Conservation (phyloP, 257 asterid genomes). For the Ehretia macrophylla region DNA sequence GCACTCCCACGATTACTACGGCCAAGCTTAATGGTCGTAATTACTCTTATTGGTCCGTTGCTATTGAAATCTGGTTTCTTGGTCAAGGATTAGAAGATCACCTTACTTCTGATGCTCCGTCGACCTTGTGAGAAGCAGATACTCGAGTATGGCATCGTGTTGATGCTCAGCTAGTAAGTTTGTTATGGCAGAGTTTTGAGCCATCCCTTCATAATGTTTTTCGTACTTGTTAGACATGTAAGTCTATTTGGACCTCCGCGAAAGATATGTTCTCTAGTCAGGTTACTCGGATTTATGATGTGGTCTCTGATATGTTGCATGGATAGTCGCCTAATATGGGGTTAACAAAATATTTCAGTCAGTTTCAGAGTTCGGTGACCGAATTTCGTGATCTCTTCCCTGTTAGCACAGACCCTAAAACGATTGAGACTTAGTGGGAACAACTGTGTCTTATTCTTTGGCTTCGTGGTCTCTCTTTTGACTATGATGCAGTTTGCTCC, state of each 20-base stretch:
- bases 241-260: not conserved
- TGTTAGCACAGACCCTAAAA: too few relatives aligned
- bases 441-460: too few relatives aligned
- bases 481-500: too few relatives aligned
- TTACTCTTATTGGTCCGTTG: not conserved
- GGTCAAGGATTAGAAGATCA: conserved; percentile 3
- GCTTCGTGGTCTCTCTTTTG: too few relatives aligned
- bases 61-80: conserved; percentile 5
- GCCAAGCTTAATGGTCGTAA: not conserved
- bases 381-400: not conserved
- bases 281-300: not conserved
- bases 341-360: too few relatives aligned
- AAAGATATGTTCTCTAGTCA: not conserved
- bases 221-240: not conserved
- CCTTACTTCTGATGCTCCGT: not conserved
- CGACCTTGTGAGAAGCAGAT: not conserved
- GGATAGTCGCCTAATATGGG: not conserved
- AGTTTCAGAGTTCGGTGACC: conserved; percentile 2
- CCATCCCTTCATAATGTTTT: not conserved
- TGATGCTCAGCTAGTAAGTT: conserved; percentile 3
- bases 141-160: not conserved
- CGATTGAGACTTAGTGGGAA: too few relatives aligned
- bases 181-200: not conserved
- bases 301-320: not conserved
- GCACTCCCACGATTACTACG: not conserved